phyloP scores from a whole-genome alignment of 495 filamentous ascomycete genomes.

The Cairneyella variabilis region DNA sequence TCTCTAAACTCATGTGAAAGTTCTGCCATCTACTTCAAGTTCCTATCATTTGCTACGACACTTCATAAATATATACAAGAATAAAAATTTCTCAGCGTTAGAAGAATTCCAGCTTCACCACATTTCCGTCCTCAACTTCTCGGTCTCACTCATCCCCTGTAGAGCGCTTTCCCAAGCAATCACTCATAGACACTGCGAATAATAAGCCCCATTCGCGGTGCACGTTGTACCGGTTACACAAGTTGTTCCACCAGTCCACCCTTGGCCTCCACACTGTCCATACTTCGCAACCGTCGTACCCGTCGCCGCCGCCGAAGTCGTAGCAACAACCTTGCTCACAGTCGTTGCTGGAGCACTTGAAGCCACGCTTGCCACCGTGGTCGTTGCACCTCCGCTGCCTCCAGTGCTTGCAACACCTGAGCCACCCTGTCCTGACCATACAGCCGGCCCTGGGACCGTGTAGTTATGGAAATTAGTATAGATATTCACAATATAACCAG shows the following conservation, averaged over 20 bases:
- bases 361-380: conserved; percentile 1
- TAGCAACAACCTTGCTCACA: conserved; percentile 15
- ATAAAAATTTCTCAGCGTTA: too few species aligned
- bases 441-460: conserved; percentile 44
- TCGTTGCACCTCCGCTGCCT: not conserved
- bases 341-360: conserved; percentile 19
- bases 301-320: not conserved
- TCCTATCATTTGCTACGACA: too few species aligned
- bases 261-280: conserved; percentile 21
- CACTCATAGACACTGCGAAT: conserved; percentile 26
- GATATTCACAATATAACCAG: conserved; percentile 50
- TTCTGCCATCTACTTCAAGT: too few species aligned
- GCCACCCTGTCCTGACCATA: conserved; percentile 28
- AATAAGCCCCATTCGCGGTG: conserved; percentile 12
- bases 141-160: not conserved
- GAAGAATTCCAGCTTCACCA: too few species aligned
- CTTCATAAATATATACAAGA: too few species aligned
- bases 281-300: conserved; percentile 12
- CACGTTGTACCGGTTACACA: conserved; percentile 22
- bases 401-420: too few species aligned
- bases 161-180: too few species aligned
- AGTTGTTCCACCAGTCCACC: conserved; percentile 9
- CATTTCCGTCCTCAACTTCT: too few species aligned
- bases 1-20: too few species aligned
- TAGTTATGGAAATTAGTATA: conserved; percentile 49